phyloP scores from a whole-genome alignment of 345 rosid genomes.

The Combretum micranthum region DNA sequence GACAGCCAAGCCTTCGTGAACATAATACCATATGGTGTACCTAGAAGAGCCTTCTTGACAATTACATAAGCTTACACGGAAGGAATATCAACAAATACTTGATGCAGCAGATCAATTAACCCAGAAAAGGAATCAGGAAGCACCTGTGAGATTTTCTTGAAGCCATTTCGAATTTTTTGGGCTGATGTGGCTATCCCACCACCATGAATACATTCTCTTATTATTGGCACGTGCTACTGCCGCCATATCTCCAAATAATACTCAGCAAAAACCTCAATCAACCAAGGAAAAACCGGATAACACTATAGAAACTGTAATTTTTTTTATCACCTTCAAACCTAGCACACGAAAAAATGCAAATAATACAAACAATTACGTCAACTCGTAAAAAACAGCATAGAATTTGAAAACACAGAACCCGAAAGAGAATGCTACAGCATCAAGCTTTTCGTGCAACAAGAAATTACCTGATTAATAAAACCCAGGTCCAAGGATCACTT shows the following conservation, averaged over 20 bases:
- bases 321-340: neutral
- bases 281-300: neutral
- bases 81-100: neutral
- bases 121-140: neutral
- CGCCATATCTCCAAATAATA: conserved; percentile 23
- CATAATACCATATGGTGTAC: too few species aligned
- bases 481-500: conserved; percentile 16
- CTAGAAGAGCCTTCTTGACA: neutral
- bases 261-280: neutral
- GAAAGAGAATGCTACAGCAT: neutral
- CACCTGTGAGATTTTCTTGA: conserved; percentile 49
- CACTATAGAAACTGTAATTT: neutral
- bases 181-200: conserved; percentile 59
- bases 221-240: conserved; percentile 14
- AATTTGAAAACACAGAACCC: neutral
- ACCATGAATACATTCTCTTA: conserved; percentile 39
- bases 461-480: conserved; percentile 17
- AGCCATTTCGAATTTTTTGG: conserved; percentile 57
- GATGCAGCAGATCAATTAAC: neutral
- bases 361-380: conserved; percentile 1
- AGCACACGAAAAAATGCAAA: neutral
- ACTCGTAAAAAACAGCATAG: neutral
- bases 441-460: neutral
- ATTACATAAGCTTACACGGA: neutral
- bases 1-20: too few species aligned